Conservation (phyloP, 2,329 filamentous ascomycete species). For the Orbilia oligospora region DNA sequence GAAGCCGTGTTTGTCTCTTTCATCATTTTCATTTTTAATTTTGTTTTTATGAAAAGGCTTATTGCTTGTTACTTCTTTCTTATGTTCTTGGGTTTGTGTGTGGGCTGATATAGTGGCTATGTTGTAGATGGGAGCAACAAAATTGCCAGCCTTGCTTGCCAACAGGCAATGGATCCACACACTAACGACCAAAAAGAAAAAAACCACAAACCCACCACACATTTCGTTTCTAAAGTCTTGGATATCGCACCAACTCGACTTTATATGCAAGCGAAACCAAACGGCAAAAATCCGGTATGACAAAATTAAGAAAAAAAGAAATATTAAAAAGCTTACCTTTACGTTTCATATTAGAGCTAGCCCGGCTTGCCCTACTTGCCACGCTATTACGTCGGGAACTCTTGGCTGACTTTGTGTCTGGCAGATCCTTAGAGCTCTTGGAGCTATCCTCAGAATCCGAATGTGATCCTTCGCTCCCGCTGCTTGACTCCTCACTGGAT, state of each 20-base stretch:
- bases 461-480: conserved; percentile 45
- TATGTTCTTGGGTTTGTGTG: conserved; percentile 12
- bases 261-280: conserved; percentile 11
- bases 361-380: conserved; percentile 42
- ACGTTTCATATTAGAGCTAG: conserved; percentile 56
- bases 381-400: conserved; percentile 47
- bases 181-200: conserved; percentile 22
- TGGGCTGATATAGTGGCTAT: conserved; percentile 26
- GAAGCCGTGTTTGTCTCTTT: conserved; percentile 13
- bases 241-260: conserved; percentile 27
- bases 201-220: conserved; percentile 25
- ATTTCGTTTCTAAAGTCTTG: conserved; percentile 14
- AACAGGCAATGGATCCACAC: not conserved
- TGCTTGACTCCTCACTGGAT: conserved; percentile 37
- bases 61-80: conserved; percentile 15
- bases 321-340: conserved; percentile 45
- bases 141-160: conserved; percentile 24
- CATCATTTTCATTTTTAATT: conserved; percentile 5
- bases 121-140: conserved; percentile 13
- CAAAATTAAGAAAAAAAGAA: not conserved
- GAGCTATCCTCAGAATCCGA: conserved; percentile 47
- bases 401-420: conserved; percentile 31
- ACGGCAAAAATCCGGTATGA: conserved; percentile 1
- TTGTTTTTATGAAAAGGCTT: not conserved
- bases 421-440: conserved; percentile 48